Base-by-base conservation (phyloP, 768 basidiomycete species). In the Lactarius vividus region DNA sequence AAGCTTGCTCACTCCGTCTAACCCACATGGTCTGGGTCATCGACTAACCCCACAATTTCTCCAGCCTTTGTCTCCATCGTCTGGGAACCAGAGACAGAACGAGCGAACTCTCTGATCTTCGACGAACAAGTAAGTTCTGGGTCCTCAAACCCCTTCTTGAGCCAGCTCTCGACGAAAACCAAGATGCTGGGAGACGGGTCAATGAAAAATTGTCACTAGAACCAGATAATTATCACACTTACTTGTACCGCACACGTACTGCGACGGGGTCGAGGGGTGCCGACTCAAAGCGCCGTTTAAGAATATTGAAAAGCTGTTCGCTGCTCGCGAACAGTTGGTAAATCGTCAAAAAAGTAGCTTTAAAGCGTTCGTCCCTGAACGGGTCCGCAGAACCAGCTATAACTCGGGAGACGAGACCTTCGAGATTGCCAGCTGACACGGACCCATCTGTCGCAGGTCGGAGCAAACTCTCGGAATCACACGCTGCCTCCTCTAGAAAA, bases 91-190 rank as follows among this genome's bases (percentile, higher is more conserved):
- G 33, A 15, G 46, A 67, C 35, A 6, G 52, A 11, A 37, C 26
- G 31, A 18, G 20, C 33, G 11, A 67, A 59, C 31, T 59, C 57
- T 49, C 40, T 55, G 40, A 67, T 67, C 20, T 23, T 59, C 3
- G 28, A 29, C 2, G 61, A 59, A 55, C 57, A 67, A 11, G 6
- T 49, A n/a, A 55, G 62, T 1, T 63, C 35, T 63, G 31, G 49
- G 26, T 67, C 66, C 26, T 46, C 57, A 23, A 67, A 67, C 23
- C 66, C 66, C 49, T 63, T 63, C 42, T 46, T 49, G 15, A 67
- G 61, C 66, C 66, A 67, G 23, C 57, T 39, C 62, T 59, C 61
- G 40, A 67, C 63, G 7, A 67, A 58, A 10, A 59, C 55, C n/a
- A 67, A 59, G 33, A 67, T 55, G 13, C 66, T 67, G 28, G 20